Evolutionary conservation across 345 rosid genomes (phyloP).

Genomic region (Clarkia xantiana): DNA sequence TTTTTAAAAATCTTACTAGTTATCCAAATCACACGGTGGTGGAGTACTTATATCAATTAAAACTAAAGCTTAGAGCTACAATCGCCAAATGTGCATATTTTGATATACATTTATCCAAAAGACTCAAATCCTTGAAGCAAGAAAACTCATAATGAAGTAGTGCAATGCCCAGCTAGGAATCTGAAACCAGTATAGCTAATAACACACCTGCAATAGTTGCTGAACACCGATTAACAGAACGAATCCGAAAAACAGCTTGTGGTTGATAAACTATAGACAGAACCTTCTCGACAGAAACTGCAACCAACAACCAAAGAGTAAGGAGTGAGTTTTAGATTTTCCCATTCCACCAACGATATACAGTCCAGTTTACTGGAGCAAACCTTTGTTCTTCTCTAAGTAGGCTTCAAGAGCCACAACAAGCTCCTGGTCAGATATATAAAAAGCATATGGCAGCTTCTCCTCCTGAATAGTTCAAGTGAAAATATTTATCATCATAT

Average conservation of each 20-base stretch:
- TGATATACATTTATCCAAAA: no score
- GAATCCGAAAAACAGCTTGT: slow-evolving; percentile 87
- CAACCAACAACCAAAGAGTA: slow-evolving; percentile 3
- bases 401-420: slow-evolving; percentile 62
- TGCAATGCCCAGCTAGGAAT: not conserved
- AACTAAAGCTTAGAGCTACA: no score
- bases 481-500: slow-evolving; percentile 1
- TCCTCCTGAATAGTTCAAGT: slow-evolving; percentile 47
- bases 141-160: not conserved
- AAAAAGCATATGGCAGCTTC: slow-evolving; percentile 75
- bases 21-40: not conserved
- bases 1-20: not conserved
- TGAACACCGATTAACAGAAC: slow-evolving; percentile 77
- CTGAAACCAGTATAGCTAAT: not conserved
- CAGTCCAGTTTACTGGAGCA: not conserved
- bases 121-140: no score
- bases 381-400: slow-evolving; percentile 76
- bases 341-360: no score
- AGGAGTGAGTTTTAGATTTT: not conserved
- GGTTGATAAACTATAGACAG: slow-evolving; percentile 86
- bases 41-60: not conserved
- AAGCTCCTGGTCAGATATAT: slow-evolving; percentile 75
- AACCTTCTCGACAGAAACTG: slow-evolving; percentile 95
- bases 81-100: no score
- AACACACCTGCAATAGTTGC: slow-evolving; percentile 74